Percentiles rank a stretch among this genome's conserved stretches.
These are phyloP conservation scores for Picocystis salinarum DNA, from an alignment of 139 green algal species.

Conservation along the genomic window DNA sequence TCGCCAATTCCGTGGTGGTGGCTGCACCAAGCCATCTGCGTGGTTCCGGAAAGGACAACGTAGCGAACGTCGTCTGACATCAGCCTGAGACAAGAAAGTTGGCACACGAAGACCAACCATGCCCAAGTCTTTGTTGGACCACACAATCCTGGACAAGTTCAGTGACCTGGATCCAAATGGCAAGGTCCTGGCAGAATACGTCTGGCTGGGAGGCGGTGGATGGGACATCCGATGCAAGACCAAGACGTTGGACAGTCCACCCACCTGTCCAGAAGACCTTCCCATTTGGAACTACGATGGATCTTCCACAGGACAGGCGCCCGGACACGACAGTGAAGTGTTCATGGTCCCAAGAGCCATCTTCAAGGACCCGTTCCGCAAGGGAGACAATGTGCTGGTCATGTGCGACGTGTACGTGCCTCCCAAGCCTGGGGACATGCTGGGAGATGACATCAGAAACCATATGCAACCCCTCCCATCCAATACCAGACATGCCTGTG, in stretches of 20 bases:
- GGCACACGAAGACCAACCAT: too few relatives aligned
- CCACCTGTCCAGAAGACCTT: slow-evolving; percentile 31
- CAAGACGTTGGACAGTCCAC: background rate
- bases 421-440: slow-evolving; percentile 21
- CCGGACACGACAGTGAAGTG: slow-evolving; percentile 80
- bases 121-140: too few relatives aligned
- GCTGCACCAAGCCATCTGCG: too few relatives aligned
- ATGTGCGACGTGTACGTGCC: slow-evolving; percentile 89
- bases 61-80: too few relatives aligned
- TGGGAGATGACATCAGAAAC: too few relatives aligned
- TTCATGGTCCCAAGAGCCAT: slow-evolving; percentile 52
- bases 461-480: slow-evolving; percentile 75
- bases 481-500: slow-evolving; percentile 66
- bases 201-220: slow-evolving; percentile 74
- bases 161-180: slow-evolving; percentile 9
- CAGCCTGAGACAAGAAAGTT: too few relatives aligned
- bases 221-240: slow-evolving; percentile 22
- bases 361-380: slow-evolving; percentile 59
- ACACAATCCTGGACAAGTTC: too few relatives aligned
- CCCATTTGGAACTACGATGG: slow-evolving; percentile 95
- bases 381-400: slow-evolving; percentile 81
- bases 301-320: slow-evolving; percentile 72
- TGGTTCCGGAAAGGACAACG: too few relatives aligned
- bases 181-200: slow-evolving; percentile 67
- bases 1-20: too few relatives aligned